Evolutionary conservation across 176 grass and related monocot species (phyloP).

Genomic region (Cocos nucifera): DNA sequence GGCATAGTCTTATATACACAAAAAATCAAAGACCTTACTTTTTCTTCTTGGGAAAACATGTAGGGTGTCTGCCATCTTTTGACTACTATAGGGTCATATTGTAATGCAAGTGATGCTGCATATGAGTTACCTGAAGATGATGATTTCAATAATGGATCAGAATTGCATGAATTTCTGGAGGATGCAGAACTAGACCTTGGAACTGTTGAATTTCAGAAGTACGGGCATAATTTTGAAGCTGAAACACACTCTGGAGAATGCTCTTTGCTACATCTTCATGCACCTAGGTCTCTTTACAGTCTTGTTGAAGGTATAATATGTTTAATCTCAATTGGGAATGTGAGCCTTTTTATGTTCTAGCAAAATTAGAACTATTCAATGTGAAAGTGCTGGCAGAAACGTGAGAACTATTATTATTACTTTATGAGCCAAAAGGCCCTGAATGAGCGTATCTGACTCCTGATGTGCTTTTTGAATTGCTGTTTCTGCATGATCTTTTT

Average conservation of each 20-base stretch:
- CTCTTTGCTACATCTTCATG: slow-evolving; percentile 27
- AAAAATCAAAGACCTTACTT: neutral
- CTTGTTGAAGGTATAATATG: slow-evolving; percentile 38
- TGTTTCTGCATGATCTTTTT: too few relatives aligned
- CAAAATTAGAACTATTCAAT: slow-evolving; percentile 10
- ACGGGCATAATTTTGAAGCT: slow-evolving; percentile 32
- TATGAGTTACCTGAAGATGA: slow-evolving; percentile 60
- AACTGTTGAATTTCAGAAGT: slow-evolving; percentile 41
- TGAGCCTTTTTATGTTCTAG: neutral
- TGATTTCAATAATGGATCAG: slow-evolving; percentile 39
- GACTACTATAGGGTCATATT: slow-evolving; percentile 62
- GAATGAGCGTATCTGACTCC: too few relatives aligned
- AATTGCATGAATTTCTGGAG: slow-evolving; percentile 23
- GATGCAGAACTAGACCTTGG: slow-evolving; percentile 39
- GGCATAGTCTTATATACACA: neutral
- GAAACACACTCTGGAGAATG: slow-evolving; percentile 32
- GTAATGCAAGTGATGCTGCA: slow-evolving; percentile 34
- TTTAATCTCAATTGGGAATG: neutral
- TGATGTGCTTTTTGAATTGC: too few relatives aligned
- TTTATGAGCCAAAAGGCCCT: too few relatives aligned
- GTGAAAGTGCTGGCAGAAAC: too few relatives aligned
- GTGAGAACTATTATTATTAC: too few relatives aligned
- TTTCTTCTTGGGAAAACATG: slow-evolving; percentile 7
- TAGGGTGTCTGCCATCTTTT: slow-evolving; percentile 84
- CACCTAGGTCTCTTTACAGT: slow-evolving; percentile 24